Base-by-base conservation (phyloP, 2,329 filamentous ascomycete genomes). In the Cordyceps cateniannulata region DNA sequence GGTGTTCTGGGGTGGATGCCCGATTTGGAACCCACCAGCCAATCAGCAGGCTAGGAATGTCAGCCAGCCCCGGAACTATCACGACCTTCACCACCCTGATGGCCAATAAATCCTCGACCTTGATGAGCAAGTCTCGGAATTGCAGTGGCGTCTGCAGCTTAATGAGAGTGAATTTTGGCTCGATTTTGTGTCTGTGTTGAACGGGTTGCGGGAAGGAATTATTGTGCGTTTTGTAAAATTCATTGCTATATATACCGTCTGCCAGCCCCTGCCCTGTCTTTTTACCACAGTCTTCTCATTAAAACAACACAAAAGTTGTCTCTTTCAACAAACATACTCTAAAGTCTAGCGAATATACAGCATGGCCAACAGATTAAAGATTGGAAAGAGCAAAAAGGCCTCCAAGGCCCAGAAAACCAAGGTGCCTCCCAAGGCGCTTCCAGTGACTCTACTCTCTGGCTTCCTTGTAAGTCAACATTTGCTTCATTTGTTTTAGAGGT, bases 371-470 rank as follows among this genome's bases (percentile, higher is more conserved):
- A 58, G 22, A 38, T 58, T 58, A 47, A 61, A 58, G 60, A 47
- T 61, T 53, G 40, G 53, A 9, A 61, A 61, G 22, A 58, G 24
- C 53, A 58, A 53, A 44, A 62, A 62, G 45, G 55, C 55, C 22
- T 42, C 56, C 40, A 62, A 62, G 45, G 51, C 44, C 18, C 58
- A 56, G 25, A 52, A 59, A n/a, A 14, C 56, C n/a, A 60, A 60
- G 35, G 52, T 62, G 44, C 61, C 61, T 12, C 47, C 61, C 48
- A 68, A 66, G 52, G 63, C 76, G 3, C 71, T 86, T 5, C 84
- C 84, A 4, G 83, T 87, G 3, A 86, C 83, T 0, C 75, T 86
- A 0, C 74, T 86, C 0, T 86, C 83, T 1, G 84, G 84, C 0
- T 86, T 87, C 55, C 66, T 86, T 64, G 81, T 82, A 72, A 61